Base-by-base conservation (phyloP, 2,329 filamentous ascomycete genomes). In the Neonectria punicea region DNA sequence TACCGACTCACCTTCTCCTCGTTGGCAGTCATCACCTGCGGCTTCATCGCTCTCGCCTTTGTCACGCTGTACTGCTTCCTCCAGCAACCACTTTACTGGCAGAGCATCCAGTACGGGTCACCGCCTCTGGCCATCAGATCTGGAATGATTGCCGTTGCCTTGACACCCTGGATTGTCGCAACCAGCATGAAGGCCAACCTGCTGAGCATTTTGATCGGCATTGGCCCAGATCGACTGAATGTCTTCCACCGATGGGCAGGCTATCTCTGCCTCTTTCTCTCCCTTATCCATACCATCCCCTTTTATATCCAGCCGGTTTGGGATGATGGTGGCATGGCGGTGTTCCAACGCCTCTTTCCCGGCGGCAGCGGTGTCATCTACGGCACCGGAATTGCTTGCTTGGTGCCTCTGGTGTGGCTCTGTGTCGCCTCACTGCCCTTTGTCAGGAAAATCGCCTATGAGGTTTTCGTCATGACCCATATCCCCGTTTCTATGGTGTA, bases 221-320 rank as follows among this genome's bases (percentile, higher is more conserved):
- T 98, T 70, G 93, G 94, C 3, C 94, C 96, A 41, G 95, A 98
- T 77, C 87, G 95, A 53, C 86, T 98, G 55, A 98, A 97, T 72
- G 94, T 98, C 34, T 86, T 98, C 65, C 95, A 98, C 80, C 89
- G 95, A 72, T 98, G 94, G 94, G 89, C 92, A 8, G 93, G 92
- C 30, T 97, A 97, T 76, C 81, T 98, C 11, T 96, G 92, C 74
- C 84, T 97, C 1, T 90, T 97, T 67, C 83, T 98, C 62, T 90
- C 92, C 30, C 83, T 98, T 59, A 85, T 97, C 18, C 95, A 98
- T 76, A 93, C 90, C 20, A 84, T 97, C 16, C 95, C 95, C 0
- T 98, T 97, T 76, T 97, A 97, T 73, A 80, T 98, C 61, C 93
- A 94, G 61, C 94, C 94, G 5, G 88, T 97, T 2, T 95, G 92